These are phyloP conservation scores for Ampelomyces quisqualis DNA, from an alignment of 2,329 filamentous ascomycete genomes.

Conservation along the genomic window DNA sequence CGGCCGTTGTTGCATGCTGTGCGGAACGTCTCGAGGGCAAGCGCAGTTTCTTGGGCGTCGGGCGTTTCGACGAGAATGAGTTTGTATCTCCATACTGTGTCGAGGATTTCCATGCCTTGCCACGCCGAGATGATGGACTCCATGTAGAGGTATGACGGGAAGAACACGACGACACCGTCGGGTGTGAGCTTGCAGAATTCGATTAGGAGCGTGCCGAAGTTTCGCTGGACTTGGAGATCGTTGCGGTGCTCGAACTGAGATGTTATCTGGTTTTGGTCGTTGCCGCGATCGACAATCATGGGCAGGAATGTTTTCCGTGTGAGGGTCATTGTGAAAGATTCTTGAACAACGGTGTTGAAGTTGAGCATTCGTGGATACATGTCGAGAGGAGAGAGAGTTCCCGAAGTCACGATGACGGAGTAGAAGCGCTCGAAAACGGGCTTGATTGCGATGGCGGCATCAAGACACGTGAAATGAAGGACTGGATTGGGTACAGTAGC, in stretches of 20 bases:
- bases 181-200: constrained; percentile 96
- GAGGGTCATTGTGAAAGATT: constrained; percentile 96
- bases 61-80: constrained; percentile 96
- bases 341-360: constrained; percentile 88
- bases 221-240: constrained; percentile 93
- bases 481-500: constrained; percentile 95
- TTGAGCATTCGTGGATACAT: constrained; percentile 99
- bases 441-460: constrained; percentile 96
- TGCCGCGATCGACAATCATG: constrained; percentile 95
- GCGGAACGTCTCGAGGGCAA: constrained; percentile 93
- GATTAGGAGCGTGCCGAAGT: constrained; percentile 89
- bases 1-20: constrained; percentile 97
- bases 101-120: constrained; percentile 97
- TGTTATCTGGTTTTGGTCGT: constrained; percentile 88
- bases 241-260: constrained; percentile 95
- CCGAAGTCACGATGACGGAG: constrained; percentile 97
- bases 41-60: constrained; percentile 92
- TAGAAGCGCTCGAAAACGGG: constrained; percentile 97
- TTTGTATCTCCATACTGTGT: constrained; percentile 99
- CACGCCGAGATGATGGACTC: constrained; percentile 98
- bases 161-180: constrained; percentile 98
- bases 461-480: constrained; percentile 94
- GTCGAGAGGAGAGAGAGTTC: constrained; percentile 92
- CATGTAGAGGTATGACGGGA: constrained; percentile 98
- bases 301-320: constrained; percentile 93